Conservation (phyloP, 805 yeast species). For the Sugiyamaella americana region DNA sequence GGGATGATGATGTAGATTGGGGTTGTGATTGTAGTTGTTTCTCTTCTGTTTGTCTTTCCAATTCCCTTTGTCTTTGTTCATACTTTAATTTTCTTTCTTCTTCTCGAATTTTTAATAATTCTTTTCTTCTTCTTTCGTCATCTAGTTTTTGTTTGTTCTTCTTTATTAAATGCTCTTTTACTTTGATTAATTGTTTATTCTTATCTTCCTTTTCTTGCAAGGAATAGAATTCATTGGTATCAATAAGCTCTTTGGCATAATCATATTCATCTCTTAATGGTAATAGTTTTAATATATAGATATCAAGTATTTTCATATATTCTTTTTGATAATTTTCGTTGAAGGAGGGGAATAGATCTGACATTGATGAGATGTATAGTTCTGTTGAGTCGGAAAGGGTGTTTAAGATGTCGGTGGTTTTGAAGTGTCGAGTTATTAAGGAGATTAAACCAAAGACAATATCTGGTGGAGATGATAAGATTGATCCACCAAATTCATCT, state of each 20-base stretch:
- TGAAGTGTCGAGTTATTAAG: conserved; percentile 3
- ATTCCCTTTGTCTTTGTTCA: not conserved
- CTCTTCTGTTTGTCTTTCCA: not conserved
- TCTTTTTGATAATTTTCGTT: conserved; percentile 1
- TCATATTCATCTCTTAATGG: conserved; percentile 16
- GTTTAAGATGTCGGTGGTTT: not conserved
- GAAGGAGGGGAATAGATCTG: conserved; percentile 1
- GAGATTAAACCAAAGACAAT: conserved; percentile 9
- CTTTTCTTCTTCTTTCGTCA: conserved; percentile 5
- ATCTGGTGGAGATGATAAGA: conserved; percentile 8
- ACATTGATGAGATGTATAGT: conserved; percentile 6
- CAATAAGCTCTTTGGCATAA: conserved; percentile 17
- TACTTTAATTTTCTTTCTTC: not conserved
- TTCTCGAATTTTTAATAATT: conserved; percentile 2
- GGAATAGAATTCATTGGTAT: conserved; percentile 5
- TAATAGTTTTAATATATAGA: conserved; percentile 15
- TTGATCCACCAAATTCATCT: conserved; percentile 7
- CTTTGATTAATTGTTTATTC: conserved; percentile 3
- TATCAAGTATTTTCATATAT: conserved; percentile 9
- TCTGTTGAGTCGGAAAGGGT: conserved; percentile 5
- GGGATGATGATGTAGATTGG: not conserved
- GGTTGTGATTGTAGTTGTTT: not conserved
- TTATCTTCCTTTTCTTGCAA: conserved; percentile 2
- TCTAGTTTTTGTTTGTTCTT: conserved; percentile 9
- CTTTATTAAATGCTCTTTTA: conserved; percentile 4